Conservation (phyloP, 495 filamentous ascomycete genomes). For the Neurospora tetraspora region DNA sequence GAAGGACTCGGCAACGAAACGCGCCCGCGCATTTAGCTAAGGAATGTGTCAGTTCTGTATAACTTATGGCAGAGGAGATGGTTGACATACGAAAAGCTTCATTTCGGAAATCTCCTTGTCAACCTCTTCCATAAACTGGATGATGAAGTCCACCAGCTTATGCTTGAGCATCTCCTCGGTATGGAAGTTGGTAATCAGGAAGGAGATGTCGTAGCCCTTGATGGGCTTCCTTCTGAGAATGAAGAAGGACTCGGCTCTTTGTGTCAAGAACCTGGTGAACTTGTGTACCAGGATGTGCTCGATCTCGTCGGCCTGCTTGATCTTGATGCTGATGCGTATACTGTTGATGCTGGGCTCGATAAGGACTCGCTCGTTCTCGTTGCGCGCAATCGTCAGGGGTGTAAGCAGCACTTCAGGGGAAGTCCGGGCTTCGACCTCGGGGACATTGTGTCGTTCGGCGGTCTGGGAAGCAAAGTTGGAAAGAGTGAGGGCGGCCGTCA, state of each 20-base stretch:
- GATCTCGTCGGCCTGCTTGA: constrained; percentile 99
- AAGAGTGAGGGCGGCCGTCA: constrained; percentile 88
- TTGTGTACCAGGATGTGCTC: constrained; percentile 97
- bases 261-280: constrained; percentile 91
- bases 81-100: constrained; percentile 81
- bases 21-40: constrained; percentile 90
- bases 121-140: constrained; percentile 98
- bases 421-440: constrained; percentile 86
- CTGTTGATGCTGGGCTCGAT: constrained; percentile 96
- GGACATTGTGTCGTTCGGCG: constrained; percentile 93
- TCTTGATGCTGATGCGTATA: constrained; percentile 85
- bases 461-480: constrained; percentile 97
- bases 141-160: constrained; percentile 96
- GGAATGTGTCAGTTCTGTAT: constrained; percentile 13
- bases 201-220: constrained; percentile 97
- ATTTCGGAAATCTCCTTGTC: constrained; percentile 99
- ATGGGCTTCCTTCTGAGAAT: constrained; percentile 91
- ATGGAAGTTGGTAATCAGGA: constrained; percentile 96
- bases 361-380: constrained; percentile 88
- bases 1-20: constrained; percentile 97
- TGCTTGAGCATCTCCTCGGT: constrained; percentile 98
- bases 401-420: constrained; percentile 94
- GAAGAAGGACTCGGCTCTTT: constrained; percentile 95
- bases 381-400: constrained; percentile 75
- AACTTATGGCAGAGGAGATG: background rate